These are phyloP conservation scores for Avicennia marina DNA, from an alignment of 257 asterid species.

Conservation along the genomic window DNA sequence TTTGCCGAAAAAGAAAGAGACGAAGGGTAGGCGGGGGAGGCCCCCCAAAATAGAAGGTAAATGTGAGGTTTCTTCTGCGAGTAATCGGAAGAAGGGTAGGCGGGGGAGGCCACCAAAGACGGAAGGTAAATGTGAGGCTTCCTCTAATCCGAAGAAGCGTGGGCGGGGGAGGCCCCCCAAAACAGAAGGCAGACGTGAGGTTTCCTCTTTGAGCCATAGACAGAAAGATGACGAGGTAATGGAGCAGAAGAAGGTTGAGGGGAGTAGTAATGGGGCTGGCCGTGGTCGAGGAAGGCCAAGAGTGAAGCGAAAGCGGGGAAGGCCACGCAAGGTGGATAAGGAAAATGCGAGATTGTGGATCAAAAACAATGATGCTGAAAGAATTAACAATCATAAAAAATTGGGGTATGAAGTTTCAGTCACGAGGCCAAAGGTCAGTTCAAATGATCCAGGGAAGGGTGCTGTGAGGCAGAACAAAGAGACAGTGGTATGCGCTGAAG, in stretches of 20 bases:
- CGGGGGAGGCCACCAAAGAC: constrained; percentile 34
- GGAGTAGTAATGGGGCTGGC: constrained; percentile 14
- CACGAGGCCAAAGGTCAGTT: constrained; percentile 16
- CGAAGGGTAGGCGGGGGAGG: constrained; percentile 21
- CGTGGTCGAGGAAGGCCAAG: constrained; percentile 18
- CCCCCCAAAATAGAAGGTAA: constrained; percentile 19
- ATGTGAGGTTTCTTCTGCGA: constrained; percentile 13
- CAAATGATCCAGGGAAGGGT: constrained; percentile 15
- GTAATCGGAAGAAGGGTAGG: constrained; percentile 9
- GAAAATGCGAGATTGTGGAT: constrained; percentile 7
- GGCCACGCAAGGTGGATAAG: constrained; percentile 26
- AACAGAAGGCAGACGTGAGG: constrained; percentile 12
- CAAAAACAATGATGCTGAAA: constrained; percentile 24
- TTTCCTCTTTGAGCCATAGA: constrained; percentile 6
- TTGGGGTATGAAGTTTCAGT: constrained; percentile 19
- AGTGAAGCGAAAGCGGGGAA: constrained; percentile 30
- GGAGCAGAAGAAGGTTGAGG: constrained; percentile 20
- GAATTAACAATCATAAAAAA: constrained; percentile 19
- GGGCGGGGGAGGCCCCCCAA: constrained; percentile 38
- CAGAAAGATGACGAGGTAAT: constrained; percentile 8
- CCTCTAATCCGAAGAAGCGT: constrained; percentile 5
- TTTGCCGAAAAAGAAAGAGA: not conserved
- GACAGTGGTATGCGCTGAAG: constrained; percentile 12
- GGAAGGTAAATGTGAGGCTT: constrained; percentile 9
- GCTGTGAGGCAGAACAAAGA: not conserved